Base-by-base conservation (phyloP, 805 yeast species). In the Barnettozyma botsteinii region DNA sequence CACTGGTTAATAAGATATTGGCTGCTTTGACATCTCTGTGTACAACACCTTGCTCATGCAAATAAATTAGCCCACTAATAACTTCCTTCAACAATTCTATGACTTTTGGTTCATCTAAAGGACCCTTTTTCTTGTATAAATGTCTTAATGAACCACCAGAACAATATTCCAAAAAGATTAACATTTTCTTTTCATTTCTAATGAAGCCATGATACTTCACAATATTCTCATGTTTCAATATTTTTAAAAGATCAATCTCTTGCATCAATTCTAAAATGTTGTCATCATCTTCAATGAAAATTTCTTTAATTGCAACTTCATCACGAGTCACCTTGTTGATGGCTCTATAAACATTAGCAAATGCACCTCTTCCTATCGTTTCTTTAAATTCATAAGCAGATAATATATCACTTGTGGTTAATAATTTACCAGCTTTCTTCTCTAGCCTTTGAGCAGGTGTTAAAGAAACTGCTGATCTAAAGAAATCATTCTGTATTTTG, bases 121-220 rank as follows among this genome's bases (percentile, higher is more conserved):
- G 59, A n/a, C 55, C 57, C n/a, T 52, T 46, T 43, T 39, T 47
- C 42, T 41, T 55, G 47, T 57, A 61, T 13, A 60, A 54, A 46
- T 64, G 72, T 51, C 84, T 42, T 20, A 85, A 74, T 0, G 83
- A 76, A 0, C 85, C 85, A 24, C 78, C 80, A 4, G 81, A 72
- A 33, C 85, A 85, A 52, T 79, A 83, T 49, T 79, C 85, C 33
- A 79, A 55, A 55, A 89, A 87, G 33, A 93, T 89, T 60, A 87
- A 86, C 39, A 93, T 63, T 45, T 67, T 72, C 42, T 70, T 69
- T 30, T 72, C 77, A 49, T 79, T 91, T 20, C 78, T 75, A n/a
- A 86, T 79, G 38, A 94, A 85, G 0, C 98, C 98, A 33, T 84
- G 78, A 59, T 91, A 93, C 51, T 93, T 79, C 14, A 93, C 98